Percentiles rank a stretch among this genome's conserved stretches.
Evolutionary conservation across 805 yeast genomes (phyloP).

Genomic region (Ogataea henricii): DNA sequence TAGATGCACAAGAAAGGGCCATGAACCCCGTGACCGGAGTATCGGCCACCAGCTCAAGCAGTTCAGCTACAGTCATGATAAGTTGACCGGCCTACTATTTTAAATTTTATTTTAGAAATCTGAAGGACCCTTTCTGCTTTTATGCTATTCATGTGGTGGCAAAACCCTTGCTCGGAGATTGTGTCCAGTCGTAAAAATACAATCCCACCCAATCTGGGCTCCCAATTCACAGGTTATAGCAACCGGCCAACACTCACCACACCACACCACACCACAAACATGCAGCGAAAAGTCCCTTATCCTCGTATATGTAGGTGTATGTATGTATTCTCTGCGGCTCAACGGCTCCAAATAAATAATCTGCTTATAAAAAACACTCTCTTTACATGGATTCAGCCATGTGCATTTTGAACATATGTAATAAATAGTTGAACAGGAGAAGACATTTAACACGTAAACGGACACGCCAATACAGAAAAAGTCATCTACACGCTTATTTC

Average conservation of each 20-base stretch:
- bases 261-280: neutral
- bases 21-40: neutral
- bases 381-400: neutral
- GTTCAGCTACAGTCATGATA: neutral
- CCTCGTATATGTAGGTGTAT: too few relatives aligned
- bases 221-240: too few relatives aligned
- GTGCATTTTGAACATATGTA: conserved; percentile 1
- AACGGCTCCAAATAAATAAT: neutral
- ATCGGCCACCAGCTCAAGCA: neutral
- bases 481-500: conserved; percentile 15
- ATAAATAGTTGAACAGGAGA: conserved; percentile 2
- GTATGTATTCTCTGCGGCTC: neutral
- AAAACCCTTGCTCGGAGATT: too few relatives aligned
- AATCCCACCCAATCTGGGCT: too few relatives aligned
- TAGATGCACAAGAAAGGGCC: neutral
- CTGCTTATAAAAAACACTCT: neutral
- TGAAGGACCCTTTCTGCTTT: too few relatives aligned
- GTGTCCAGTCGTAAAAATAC: too few relatives aligned
- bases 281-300: too few relatives aligned
- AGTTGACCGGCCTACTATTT: too few relatives aligned
- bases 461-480: conserved; percentile 4
- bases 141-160: too few relatives aligned
- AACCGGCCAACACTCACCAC: too few relatives aligned
- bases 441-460: conserved; percentile 1
- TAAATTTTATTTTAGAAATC: too few relatives aligned